These are phyloP conservation scores for Pyricularia sp. DNA, from an alignment of 2,329 filamentous ascomycete species.

Conservation along the genomic window DNA sequence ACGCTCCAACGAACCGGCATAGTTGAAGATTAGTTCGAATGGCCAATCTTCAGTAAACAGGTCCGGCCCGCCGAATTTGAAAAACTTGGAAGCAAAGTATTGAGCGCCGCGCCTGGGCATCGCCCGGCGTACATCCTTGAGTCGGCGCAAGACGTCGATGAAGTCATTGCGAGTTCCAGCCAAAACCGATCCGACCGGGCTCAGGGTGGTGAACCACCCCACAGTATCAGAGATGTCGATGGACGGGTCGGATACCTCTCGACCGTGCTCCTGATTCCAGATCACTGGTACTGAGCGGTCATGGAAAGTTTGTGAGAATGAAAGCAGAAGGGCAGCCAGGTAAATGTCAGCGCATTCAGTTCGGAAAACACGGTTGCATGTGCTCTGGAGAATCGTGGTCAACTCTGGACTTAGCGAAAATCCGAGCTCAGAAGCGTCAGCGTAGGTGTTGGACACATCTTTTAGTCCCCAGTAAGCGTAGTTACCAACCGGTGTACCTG, in stretches of 20 bases:
- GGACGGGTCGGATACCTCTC: slow-evolving; percentile 31
- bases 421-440: slow-evolving; percentile 27
- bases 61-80: slow-evolving; percentile 20
- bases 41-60: slow-evolving; percentile 31
- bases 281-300: slow-evolving; percentile 40
- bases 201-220: slow-evolving; percentile 51
- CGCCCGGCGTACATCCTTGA: slow-evolving; percentile 41
- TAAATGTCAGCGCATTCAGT: slow-evolving; percentile 46
- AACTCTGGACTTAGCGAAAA: slow-evolving; percentile 34
- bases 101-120: slow-evolving; percentile 34
- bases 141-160: slow-evolving; percentile 37
- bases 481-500: slow-evolving; percentile 27
- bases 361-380: slow-evolving; percentile 34
- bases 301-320: slow-evolving; percentile 45
- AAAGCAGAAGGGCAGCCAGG: slow-evolving; percentile 42
- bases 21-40: slow-evolving; percentile 51
- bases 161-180: slow-evolving; percentile 34
- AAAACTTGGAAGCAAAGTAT: slow-evolving; percentile 38
- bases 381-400: slow-evolving; percentile 30
- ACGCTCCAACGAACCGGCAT: slow-evolving; percentile 39
- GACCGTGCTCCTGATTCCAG: slow-evolving; percentile 44
- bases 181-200: slow-evolving; percentile 35
- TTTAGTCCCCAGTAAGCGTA: slow-evolving; percentile 39
- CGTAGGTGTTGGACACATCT: slow-evolving; percentile 32
- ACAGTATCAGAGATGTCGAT: slow-evolving; percentile 47